Evolutionary conservation across 2,329 filamentous ascomycete species (phyloP).

Genomic region (Nothomitra cinnamomea): DNA sequence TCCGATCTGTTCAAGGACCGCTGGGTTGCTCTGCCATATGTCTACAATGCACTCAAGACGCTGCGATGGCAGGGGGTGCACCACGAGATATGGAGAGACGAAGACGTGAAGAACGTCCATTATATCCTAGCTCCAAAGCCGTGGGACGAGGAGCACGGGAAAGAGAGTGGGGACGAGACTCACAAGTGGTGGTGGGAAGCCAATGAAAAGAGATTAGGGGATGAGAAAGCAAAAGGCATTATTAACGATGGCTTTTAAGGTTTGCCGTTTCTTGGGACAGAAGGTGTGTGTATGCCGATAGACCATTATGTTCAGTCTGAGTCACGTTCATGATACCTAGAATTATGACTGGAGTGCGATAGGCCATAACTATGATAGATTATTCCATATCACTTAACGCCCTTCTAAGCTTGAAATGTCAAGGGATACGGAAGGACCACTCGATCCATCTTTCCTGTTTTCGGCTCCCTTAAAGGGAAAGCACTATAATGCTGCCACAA

Average conservation of each 20-base stretch:
- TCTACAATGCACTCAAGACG: slow-evolving; percentile 47
- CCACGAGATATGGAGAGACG: slow-evolving; percentile 38
- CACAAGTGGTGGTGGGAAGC: slow-evolving; percentile 39
- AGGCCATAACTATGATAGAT: too few relatives aligned
- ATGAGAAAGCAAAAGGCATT: slow-evolving; percentile 26
- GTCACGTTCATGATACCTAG: too few relatives aligned
- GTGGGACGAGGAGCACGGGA: slow-evolving; percentile 34
- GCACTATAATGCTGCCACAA: too few relatives aligned
- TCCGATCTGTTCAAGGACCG: slow-evolving; percentile 36
- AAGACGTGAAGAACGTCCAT: slow-evolving; percentile 41
- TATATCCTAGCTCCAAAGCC: slow-evolving; percentile 45
- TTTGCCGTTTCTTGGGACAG: too few relatives aligned
- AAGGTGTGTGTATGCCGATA: too few relatives aligned
- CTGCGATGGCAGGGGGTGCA: slow-evolving; percentile 37
- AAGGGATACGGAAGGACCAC: too few relatives aligned
- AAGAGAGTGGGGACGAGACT: slow-evolving; percentile 29
- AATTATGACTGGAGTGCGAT: too few relatives aligned
- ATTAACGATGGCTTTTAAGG: slow-evolving; percentile 9
- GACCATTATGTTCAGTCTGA: too few relatives aligned
- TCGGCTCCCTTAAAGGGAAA: too few relatives aligned
- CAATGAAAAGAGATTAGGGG: slow-evolving; percentile 28
- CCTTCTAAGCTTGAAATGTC: too few relatives aligned
- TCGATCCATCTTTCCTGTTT: too few relatives aligned
- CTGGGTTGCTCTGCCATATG: slow-evolving; percentile 42
- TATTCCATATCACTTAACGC: too few relatives aligned